Evolutionary conservation across 192 early-diverging fungal species (phyloP).

Genomic region (Helicostylum pulchrum): DNA sequence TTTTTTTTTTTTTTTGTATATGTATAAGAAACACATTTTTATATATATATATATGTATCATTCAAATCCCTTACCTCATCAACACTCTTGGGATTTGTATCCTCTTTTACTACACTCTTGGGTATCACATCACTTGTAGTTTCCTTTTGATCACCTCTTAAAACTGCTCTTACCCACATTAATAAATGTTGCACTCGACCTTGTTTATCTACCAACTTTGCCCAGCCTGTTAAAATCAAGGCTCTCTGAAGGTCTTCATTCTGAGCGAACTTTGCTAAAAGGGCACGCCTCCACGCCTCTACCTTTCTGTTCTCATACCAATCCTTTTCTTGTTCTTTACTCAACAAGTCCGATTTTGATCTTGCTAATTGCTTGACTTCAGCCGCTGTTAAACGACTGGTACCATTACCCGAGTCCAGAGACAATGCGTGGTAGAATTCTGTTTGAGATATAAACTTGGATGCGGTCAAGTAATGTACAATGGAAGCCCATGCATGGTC

Average conservation of each 20-base stretch:
- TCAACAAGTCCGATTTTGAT: not conserved
- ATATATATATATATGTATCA: too few relatives aligned
- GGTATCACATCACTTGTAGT: not conserved
- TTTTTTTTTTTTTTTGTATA: too few relatives aligned
- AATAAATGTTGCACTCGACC: constrained; percentile 12
- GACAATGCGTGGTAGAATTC: constrained; percentile 12
- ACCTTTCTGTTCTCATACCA: constrained; percentile 3
- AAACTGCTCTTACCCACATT: constrained; percentile 26
- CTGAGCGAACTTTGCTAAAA: constrained; percentile 27
- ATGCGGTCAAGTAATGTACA: constrained; percentile 23
- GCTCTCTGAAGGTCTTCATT: constrained; percentile 26
- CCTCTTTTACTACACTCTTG: not conserved
- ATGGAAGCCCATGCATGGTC: constrained; percentile 32
- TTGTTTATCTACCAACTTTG: constrained; percentile 20
- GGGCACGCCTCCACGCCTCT: constrained; percentile 11
- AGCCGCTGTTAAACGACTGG: constrained; percentile 11
- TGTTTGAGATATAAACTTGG: constrained; percentile 4
- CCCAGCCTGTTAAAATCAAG: constrained; percentile 23
- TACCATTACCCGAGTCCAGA: constrained; percentile 20
- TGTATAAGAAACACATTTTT: not conserved
- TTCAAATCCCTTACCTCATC: not conserved
- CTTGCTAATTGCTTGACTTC: constrained; percentile 1
- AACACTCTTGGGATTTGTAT: not conserved
- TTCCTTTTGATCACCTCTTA: constrained; percentile 14
- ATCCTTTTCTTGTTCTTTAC: constrained; percentile 10